Conservation (phyloP, 805 yeast genomes). For the Candida hispaniensis region DNA sequence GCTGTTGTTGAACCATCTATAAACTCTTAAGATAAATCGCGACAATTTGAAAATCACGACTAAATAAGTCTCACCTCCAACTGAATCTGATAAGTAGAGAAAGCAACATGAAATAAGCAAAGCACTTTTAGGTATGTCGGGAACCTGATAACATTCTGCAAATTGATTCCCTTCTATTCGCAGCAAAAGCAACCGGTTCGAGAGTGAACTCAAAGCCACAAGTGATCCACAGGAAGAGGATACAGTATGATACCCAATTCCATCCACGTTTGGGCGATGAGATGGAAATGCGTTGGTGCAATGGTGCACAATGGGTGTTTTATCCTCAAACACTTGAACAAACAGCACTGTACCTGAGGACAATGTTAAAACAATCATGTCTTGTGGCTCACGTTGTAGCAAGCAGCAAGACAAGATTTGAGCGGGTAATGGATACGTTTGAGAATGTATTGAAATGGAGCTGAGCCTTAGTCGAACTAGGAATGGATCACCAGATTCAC, state of each 20-base stretch:
- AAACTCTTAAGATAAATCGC: conserved; percentile 4
- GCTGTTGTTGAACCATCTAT: conserved; percentile 4
- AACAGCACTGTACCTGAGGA: conserved; percentile 7
- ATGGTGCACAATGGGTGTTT: conserved; percentile 5
- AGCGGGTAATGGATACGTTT: too few relatives aligned
- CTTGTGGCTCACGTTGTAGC: background rate
- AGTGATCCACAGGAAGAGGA: background rate
- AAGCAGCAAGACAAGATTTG: too few relatives aligned
- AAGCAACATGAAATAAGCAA: background rate
- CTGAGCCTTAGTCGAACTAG: too few relatives aligned
- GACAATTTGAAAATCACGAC: conserved; percentile 5
- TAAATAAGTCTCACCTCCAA: conserved; percentile 4
- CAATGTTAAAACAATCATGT: conserved; percentile 3
- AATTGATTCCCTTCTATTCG: background rate
- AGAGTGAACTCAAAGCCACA: conserved; percentile 2
- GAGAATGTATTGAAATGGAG: too few relatives aligned
- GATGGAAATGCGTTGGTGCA: background rate
- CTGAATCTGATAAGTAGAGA: background rate
- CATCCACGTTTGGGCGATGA: conserved; percentile 6
- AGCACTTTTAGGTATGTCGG: conserved; percentile 3
- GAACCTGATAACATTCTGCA: conserved; percentile 2
- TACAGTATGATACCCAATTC: conserved; percentile 5
- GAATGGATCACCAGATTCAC: too few relatives aligned
- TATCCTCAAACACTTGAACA: conserved; percentile 7
- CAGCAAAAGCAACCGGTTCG: conserved; percentile 2